Evolutionary conservation across 352 stramenopile genomes (phyloP), one percentile per base, ranked within the genome.

Genomic region (Phytophthora melonis): DNA sequence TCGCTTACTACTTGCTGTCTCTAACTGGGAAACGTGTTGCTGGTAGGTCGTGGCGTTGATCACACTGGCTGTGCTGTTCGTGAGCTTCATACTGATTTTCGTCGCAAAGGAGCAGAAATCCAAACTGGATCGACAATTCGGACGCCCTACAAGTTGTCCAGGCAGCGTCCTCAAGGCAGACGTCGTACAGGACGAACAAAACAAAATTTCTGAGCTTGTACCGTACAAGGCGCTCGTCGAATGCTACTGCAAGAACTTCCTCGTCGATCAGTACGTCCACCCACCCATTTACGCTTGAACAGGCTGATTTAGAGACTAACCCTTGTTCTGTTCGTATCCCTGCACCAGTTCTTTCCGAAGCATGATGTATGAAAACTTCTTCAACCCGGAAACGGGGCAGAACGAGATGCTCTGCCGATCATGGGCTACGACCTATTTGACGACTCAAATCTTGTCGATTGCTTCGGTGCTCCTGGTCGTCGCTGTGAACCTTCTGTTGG

Each of bases 11-110:
- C 1, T 25, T 25, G 23, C 23, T 25, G 1, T 23, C 21, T 43
- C 19, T 64, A 52, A 75, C 45, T 49, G 32, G 27, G 16, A 16
- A 5, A 21, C 43, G 34, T 34, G 41, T 1, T 62, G 27, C 14
- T 8, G 47, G 34, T 39, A 91, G 86, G 63, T 91, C 27, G 87
- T 93, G 27, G 83, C 86, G 30, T 68, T 96, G 14, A 76, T 93
- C 39, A 93, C 89, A 13, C 65, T 96, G 2, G 72, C 79, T 2
- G 83, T 96, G 52, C 64, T 96, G 6, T 87, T 92, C 16, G 14
- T 86, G 57, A 96, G 89, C 49, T 96, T 96, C 66, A 63, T 93
- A 11, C 58, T 92, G 25, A 96, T 94, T 58, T 89, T 92, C 49
- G 50, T 84, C n/a, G 82, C 86, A 16, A 93, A 94, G 47, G 70